Base-by-base conservation (phyloP, 179 eudicot genomes). In the Heliamphora ciliata region DNA sequence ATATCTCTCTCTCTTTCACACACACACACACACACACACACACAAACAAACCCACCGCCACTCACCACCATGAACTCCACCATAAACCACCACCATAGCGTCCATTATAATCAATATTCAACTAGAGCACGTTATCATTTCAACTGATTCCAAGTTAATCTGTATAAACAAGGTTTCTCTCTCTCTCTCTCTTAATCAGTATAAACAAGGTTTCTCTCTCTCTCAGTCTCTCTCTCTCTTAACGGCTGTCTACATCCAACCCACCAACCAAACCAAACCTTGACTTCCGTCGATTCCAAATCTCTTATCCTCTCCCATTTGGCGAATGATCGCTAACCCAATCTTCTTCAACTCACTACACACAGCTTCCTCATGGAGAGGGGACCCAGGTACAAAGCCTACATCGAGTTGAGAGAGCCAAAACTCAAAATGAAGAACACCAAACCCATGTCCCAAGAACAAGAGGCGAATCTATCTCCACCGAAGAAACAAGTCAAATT, bases 321-420 rank as follows among this genome's bases (percentile, higher is more conserved):
- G 18, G 83, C 84, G 14, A 80, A 80, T 65, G 78, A 86, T 7
- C 44, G 75, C 1, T 74, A 78, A 15, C 87, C 86, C 63, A 85
- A 77, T 50, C 46, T 81, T 24, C 81, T 89, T 74, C 88, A 84
- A 63, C 85, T 90, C 74, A 81, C 87, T 3, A 87, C 92, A 5
- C 90, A 87, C 77, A 73, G 85, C 14, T 83, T 81, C 81, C 76
- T 63, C 76, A 81, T 87, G 82, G 92, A 91, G 81, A 82, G 95
- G 81, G 95, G 93, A 0, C 86, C 92, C 1, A 85, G 88, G 64
- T 92, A 92, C 83, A 76, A 86, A 4, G 89, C 89, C 0, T 92
- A 92, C 59, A 85, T 92, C 6, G 84, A 80, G 47, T 84, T 92
- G 82, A 82, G 95, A 56, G 95, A 92, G 82, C 85, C 88, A 50